Base-by-base conservation (phyloP, 345 rosid species). In the Litchi chinensis region DNA sequence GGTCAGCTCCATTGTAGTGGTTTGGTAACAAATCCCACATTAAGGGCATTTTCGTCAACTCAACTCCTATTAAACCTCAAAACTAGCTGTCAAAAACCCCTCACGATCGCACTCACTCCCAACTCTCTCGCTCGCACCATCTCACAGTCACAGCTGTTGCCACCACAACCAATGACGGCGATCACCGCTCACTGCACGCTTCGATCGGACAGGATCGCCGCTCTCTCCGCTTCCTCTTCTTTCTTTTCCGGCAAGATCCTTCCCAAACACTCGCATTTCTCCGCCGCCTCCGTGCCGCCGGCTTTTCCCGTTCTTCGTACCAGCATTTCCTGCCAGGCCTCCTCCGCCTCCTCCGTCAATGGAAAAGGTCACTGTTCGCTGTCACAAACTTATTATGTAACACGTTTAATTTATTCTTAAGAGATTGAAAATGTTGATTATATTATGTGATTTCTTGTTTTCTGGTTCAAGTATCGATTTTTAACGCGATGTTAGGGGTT, bases 101-200 rank as follows among this genome's bases (percentile, higher is more conserved):
- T 56, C 2, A 3, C 39, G 3, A 22, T n/a, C 18, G 19, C 72
- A 11, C 56, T 43, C 19, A 3, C 15, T 62, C 18, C 2, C 37
- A 32, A 32, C 37, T 32, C 44, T 1, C 6, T 11, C 70, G 10
- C 46, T 1, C 7, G 6, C 13, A 3, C 21, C 2, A 10, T 40
- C 37, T 19, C 24, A 10, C 26, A 19, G 54, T 82, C 44, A 19
- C 60, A 32, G 28, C 77, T 32, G 32, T 59, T 79, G 69, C 80
- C 68, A 78, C 81, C 59, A 15, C 64, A 46, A 79, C 11, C 75
- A 70, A 93, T 91, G 97, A 90, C 94, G 88, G 92, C 96, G 86
- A 83, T 92, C 73, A 81, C 91, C 66, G 84, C 83, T 80, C 90
- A 84, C 80, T 46, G 77, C 66, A 54, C 85, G 7, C 21, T 84